Evolutionary conservation across 768 basidiomycete genomes (phyloP), one percentile per base, ranked within the genome.

Genomic region (Dictyophora rubrovolvata): DNA sequence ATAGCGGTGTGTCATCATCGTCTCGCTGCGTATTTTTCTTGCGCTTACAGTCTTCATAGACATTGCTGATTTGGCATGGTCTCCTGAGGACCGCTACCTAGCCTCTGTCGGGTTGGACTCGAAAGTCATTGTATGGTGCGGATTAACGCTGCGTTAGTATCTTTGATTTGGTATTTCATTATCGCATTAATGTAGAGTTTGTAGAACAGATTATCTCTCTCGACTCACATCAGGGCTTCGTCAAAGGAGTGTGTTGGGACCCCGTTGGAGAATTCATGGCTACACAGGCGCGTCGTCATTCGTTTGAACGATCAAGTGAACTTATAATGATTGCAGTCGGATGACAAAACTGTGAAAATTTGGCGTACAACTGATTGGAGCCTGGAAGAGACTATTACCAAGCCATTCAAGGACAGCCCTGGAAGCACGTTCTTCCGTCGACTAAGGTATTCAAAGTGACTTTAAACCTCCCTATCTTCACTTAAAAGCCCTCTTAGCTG

Each of bases 211-310:
- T 97, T 58, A 77, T 81, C 42, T 90, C 86, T 69, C 79, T 99
- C 6, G 89, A 90, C 60, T 83, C 83, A 60, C 96, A 98, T 67
- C 85, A 91, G 66, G 95, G 93, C 1, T 97, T 97, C 70, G 94
- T 99, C 65, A 98, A 99, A 72, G 96, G 96, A 60, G 91, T 99
- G 53, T 94, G 92, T 68, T 99, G 95, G 85, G 96, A 99, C 73
- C 96, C 96, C 3, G 95, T 94, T 2, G 96, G 96, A 50, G 89
- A 97, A 72, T 97, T 86, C 68, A 83, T 99, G 62, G 95, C 96
- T n/a, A 97, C 95, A 47, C 75, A 76, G 66, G 75, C 74, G 16
- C 50, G 69, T 61, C 28, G 28, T 18, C 20, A 22, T 17, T 37
- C 14, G 52, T 36, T 53, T 33, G 16, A 37, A 12, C n/a, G 37